Evolutionary conservation across 352 stramenopile species (phyloP).

Genomic region (Phytophthora pluvialis): DNA sequence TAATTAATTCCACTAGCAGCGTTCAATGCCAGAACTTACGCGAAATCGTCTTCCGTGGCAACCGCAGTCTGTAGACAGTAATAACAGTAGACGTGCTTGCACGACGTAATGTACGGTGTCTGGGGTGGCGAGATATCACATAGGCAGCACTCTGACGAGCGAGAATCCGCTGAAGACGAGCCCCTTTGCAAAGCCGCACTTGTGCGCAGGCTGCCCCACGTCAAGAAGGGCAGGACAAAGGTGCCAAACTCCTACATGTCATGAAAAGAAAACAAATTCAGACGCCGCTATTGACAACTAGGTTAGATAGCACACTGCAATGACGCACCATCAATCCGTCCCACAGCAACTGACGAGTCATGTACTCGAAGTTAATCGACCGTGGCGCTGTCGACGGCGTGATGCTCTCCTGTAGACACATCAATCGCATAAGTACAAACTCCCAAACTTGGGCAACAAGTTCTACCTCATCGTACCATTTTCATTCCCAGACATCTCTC

Average conservation of each 20-base stretch:
- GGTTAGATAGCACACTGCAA: background rate
- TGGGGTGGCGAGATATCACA: constrained; percentile 64
- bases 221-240: constrained; percentile 77
- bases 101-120: constrained; percentile 90
- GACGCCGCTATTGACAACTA: background rate
- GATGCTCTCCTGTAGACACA: constrained; percentile 57
- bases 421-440: constrained; percentile 4
- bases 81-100: constrained; percentile 89
- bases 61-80: constrained; percentile 86
- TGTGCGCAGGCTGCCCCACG: constrained; percentile 57
- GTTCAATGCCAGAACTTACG: constrained; percentile 43
- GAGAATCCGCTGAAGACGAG: constrained; percentile 5
- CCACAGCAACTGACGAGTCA: constrained; percentile 87
- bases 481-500: constrained; percentile 76
- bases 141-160: constrained; percentile 59
- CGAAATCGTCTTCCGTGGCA: constrained; percentile 69
- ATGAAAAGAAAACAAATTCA: constrained; percentile 8
- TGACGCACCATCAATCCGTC: constrained; percentile 75
- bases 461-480: constrained; percentile 49
- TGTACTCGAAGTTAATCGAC: constrained; percentile 89
- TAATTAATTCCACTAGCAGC: background rate
- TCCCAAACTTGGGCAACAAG: background rate
- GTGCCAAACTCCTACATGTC: constrained; percentile 76
- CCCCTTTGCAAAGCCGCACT: constrained; percentile 18
- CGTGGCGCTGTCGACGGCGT: constrained; percentile 55